These are phyloP conservation scores for Carallia brachiata DNA, from an alignment of 345 rosid species.

Conservation along the genomic window DNA sequence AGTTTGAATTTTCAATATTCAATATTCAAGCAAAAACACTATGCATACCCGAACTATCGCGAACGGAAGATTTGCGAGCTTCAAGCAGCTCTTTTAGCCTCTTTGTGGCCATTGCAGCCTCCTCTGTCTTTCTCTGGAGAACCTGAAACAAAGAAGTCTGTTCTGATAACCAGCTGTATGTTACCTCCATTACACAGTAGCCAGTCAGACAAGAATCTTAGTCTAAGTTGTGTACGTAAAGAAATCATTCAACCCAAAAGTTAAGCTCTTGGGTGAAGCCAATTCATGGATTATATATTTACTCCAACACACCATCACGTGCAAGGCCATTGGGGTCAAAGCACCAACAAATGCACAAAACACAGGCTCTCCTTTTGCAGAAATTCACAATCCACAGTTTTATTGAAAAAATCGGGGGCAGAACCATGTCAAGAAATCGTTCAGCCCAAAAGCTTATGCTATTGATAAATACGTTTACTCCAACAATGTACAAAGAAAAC, in stretches of 20 bases:
- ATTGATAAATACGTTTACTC: no score
- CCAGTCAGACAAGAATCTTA: neutral
- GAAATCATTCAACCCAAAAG: no score
- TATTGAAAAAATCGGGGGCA: no score
- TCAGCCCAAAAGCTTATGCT: no score
- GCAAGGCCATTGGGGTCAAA: no score
- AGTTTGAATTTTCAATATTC: neutral
- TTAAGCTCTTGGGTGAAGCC: no score
- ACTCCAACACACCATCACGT: no score
- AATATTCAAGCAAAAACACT: neutral
- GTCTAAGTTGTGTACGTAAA: neutral
- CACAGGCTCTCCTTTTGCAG: no score
- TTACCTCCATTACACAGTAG: constrained; percentile 7
- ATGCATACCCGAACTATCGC: constrained; percentile 65
- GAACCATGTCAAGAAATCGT: no score
- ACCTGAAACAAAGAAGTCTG: constrained; percentile 51
- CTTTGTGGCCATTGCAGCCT: constrained; percentile 98
- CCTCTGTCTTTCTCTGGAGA: constrained; percentile 98
- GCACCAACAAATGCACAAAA: no score
- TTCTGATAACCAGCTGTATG: constrained; percentile 12
- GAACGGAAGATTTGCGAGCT: constrained; percentile 85
- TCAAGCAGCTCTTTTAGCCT: constrained; percentile 94
- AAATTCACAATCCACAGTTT: no score
- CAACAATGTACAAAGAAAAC: neutral
- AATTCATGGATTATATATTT: no score